These are phyloP conservation scores for Elaeagnus macrophylla DNA, from an alignment of 306 rosid genomes.

Conservation along the genomic window DNA sequence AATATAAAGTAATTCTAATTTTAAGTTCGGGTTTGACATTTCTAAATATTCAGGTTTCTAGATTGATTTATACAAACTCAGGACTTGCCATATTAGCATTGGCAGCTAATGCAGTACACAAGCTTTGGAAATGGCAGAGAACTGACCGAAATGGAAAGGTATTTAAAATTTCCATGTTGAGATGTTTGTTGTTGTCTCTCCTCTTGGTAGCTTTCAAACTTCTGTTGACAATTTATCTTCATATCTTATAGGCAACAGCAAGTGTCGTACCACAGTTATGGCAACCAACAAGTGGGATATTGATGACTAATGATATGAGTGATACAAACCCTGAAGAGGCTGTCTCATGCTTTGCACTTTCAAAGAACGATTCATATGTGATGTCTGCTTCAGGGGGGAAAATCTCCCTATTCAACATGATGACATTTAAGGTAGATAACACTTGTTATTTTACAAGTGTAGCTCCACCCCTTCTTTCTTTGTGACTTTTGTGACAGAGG, in stretches of 20 bases:
- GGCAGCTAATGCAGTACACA: conserved; percentile 97
- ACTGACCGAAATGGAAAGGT: conserved; percentile 77
- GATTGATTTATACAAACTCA: conserved; percentile 91
- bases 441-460: conserved; percentile 1
- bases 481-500: too few relatives aligned
- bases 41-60: conserved; percentile 61
- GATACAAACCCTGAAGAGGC: conserved; percentile 94
- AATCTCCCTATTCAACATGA: conserved; percentile 97
- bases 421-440: conserved; percentile 80
- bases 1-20: background rate
- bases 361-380: conserved; percentile 94
- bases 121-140: conserved; percentile 99
- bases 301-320: conserved; percentile 90
- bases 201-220: conserved; percentile 20
- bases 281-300: conserved; percentile 96
- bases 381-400: conserved; percentile 99
- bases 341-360: conserved; percentile 93
- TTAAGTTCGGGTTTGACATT: conserved; percentile 16
- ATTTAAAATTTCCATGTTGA: conserved; percentile 13
- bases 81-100: conserved; percentile 87
- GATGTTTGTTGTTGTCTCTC: conserved; percentile 15
- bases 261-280: conserved; percentile 70
- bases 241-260: conserved; percentile 62
- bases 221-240: conserved; percentile 20
- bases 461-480: too few relatives aligned